Conservation (phyloP, 2,329 filamentous ascomycete species). For the Didymella pomorum region DNA sequence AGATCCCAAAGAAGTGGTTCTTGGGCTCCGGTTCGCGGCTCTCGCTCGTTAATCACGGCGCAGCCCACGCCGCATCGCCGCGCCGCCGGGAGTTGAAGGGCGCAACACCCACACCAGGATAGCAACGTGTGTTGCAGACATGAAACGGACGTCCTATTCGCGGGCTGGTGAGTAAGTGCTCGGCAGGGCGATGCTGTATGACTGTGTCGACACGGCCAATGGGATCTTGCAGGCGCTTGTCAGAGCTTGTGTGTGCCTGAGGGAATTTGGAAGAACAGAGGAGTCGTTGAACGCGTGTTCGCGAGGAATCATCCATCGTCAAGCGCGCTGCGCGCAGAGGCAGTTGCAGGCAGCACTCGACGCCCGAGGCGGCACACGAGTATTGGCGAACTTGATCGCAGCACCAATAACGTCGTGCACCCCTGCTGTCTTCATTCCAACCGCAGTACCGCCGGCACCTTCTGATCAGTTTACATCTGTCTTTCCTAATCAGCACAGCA, state of each 20-base stretch:
- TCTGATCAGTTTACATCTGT: slow-evolving; percentile 6
- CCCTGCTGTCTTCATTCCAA: slow-evolving; percentile 1
- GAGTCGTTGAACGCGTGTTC: slow-evolving; percentile 10
- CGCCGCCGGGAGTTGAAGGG: slow-evolving; percentile 19
- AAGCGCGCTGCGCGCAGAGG: background rate
- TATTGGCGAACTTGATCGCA: background rate
- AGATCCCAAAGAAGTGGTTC: slow-evolving; percentile 19
- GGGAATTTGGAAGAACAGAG: slow-evolving; percentile 10
- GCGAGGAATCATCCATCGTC: background rate
- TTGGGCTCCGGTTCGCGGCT: slow-evolving; percentile 7
- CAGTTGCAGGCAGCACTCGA: slow-evolving; percentile 15
- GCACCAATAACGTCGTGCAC: slow-evolving; percentile 8
- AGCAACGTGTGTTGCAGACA: slow-evolving; percentile 30
- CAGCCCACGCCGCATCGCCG: slow-evolving; percentile 29
- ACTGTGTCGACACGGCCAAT: slow-evolving; percentile 43
- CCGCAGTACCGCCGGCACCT: slow-evolving; percentile 4
- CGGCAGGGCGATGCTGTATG: slow-evolving; percentile 38
- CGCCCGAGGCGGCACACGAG: background rate
- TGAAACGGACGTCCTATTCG: slow-evolving; percentile 33
- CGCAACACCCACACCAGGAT: slow-evolving; percentile 22
- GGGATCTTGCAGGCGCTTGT: slow-evolving; percentile 16
- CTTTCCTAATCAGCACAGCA: slow-evolving; percentile 12
- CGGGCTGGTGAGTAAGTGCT: slow-evolving; percentile 22
- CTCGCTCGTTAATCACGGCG: slow-evolving; percentile 35
- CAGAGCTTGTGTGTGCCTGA: slow-evolving; percentile 17